Conservation (phyloP, 805 yeast species). For the Candida multigemmis region DNA sequence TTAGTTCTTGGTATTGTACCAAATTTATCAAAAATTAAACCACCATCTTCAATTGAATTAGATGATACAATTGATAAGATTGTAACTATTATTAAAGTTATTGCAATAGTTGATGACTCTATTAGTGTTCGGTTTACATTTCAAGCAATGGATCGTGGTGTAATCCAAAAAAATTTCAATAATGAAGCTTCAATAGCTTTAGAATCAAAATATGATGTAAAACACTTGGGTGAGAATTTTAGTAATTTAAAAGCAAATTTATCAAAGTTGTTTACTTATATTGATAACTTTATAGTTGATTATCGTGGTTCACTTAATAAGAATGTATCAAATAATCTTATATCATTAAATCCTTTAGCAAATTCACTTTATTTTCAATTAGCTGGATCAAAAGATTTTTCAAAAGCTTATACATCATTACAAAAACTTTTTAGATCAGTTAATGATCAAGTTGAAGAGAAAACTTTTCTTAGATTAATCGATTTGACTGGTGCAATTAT, state of each 20-base stretch:
- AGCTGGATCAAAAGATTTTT: constrained; percentile 37
- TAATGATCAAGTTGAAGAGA: constrained; percentile 12
- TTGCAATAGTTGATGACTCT: constrained; percentile 37
- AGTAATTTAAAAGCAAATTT: constrained; percentile 10
- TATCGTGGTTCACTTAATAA: constrained; percentile 24
- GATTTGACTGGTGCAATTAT: constrained; percentile 44
- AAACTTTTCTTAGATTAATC: constrained; percentile 18
- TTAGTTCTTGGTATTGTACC: constrained; percentile 27
- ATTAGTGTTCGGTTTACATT: constrained; percentile 36
- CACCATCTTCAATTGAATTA: constrained; percentile 7
- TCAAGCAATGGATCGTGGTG: constrained; percentile 41
- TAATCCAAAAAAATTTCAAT: constrained; percentile 4
- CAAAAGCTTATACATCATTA: constrained; percentile 33
- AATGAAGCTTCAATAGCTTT: constrained; percentile 19
- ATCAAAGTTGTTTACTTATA: constrained; percentile 18
- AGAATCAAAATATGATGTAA: constrained; percentile 12
- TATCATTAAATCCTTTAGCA: constrained; percentile 52
- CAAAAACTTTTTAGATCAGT: constrained; percentile 24
- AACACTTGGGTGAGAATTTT: constrained; percentile 8
- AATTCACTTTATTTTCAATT: constrained; percentile 49
- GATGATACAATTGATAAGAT: constrained; percentile 8
- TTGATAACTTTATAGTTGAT: constrained; percentile 28
- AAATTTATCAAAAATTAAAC: constrained; percentile 20
- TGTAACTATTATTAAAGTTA: constrained; percentile 37
- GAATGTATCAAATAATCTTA: constrained; percentile 18